Evolutionary conservation across 129 eudicot species (phyloP), one percentile per base, ranked within the genome.

Genomic region (Erigeron canadensis): DNA sequence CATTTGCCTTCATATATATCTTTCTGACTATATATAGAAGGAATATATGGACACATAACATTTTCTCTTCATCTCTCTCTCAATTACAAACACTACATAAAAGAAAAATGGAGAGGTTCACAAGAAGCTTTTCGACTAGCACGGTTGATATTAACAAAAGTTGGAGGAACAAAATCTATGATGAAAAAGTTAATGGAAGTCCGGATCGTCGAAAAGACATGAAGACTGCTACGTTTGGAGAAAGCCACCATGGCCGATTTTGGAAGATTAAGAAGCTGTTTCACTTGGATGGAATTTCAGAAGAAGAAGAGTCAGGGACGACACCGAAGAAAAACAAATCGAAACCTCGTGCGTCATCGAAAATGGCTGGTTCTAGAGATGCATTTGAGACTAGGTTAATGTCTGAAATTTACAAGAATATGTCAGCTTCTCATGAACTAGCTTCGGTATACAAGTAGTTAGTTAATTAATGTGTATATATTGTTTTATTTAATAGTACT

Each of bases 391-490:
- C 62, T 34, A 71, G 82, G 64, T 58, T 78, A 38, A 78, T 78
- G 53, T 50, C 19, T 43, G 77, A 78, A 64, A 78, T 78, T 18
- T 78, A 78, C 45, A 78, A 78, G 68, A 78, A 78, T 21, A 37
- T 78, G 67, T 78, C 82, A 45, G 59, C 82, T 22, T 42, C 77
- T 63, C 82, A 78, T 54, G 82, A 78, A 57, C 53, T 78, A 54
- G 43, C 82, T 19, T 78, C 82, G 0, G 21, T 70, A 66, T 78
- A 78, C 70, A 78, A 71, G 9, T 78, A 21, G 55, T 42, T 28
- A 15, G 6, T 28, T 28, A 28, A 28, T 0, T 28, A 28, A 28
- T 28, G 34, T 28, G 34, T 28, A 3, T 28, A 28, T 28, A 28
- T 28, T 45, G 61, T 67, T 67, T 23, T 28, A 8, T 28, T 77